Evolutionary conservation across 2,329 filamentous ascomycete species (phyloP).

Genomic region (Hymenoscyphus repandus): DNA sequence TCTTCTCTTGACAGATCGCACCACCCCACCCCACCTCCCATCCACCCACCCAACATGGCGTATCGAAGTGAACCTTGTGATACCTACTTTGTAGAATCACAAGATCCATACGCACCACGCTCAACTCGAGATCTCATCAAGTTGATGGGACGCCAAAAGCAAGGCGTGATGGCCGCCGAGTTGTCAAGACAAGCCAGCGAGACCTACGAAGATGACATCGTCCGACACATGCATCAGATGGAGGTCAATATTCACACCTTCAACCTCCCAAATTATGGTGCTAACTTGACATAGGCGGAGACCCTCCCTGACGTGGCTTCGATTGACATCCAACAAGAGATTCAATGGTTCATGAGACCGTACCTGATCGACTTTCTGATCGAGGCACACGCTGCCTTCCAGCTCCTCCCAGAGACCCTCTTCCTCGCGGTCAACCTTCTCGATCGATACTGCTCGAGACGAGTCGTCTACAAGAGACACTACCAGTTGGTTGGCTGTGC

Average conservation of each 20-base stretch:
- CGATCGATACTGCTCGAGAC: slow-evolving; percentile 94
- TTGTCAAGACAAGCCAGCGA: slow-evolving; percentile 79
- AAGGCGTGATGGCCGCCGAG: slow-evolving; percentile 84
- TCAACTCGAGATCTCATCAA: slow-evolving; percentile 67
- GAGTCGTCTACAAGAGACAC: slow-evolving; percentile 98
- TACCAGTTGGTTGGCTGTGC: slow-evolving; percentile 97
- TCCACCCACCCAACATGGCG: slow-evolving; percentile 29
- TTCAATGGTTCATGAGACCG: slow-evolving; percentile 99
- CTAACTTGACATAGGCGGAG: slow-evolving; percentile 53
- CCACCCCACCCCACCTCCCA: no score
- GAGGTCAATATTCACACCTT: slow-evolving; percentile 48
- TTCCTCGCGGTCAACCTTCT: slow-evolving; percentile 96
- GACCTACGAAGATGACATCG: slow-evolving; percentile 90
- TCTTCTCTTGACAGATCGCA: slow-evolving; percentile 4
- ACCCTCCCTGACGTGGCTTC: slow-evolving; percentile 94
- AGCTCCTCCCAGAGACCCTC: slow-evolving; percentile 86
- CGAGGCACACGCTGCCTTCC: slow-evolving; percentile 93
- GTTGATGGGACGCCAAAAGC: slow-evolving; percentile 73
- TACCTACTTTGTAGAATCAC: slow-evolving; percentile 62
- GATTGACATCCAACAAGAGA: slow-evolving; percentile 98
- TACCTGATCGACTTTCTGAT: slow-evolving; percentile 98
- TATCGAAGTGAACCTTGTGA: slow-evolving; percentile 52
- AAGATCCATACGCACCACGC: slow-evolving; percentile 32
- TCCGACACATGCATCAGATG: slow-evolving; percentile 93
- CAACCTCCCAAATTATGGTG: slow-evolving; percentile 9